These are phyloP conservation scores for Teratosphaeria pseudoeucalypti DNA, from an alignment of 2,329 filamentous ascomycete genomes.

Conservation along the genomic window DNA sequence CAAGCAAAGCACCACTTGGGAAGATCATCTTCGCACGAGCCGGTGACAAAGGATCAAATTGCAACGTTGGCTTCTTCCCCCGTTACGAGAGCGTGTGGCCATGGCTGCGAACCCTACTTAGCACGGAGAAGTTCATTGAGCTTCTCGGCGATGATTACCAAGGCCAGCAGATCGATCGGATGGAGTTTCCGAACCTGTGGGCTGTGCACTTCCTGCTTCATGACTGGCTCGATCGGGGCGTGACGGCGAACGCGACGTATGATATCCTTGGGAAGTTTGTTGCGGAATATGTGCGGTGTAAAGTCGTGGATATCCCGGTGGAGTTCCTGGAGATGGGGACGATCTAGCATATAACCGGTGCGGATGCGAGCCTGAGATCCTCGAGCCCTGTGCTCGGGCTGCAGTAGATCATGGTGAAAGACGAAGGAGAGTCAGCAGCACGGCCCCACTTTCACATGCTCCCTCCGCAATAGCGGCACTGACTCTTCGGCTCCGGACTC, in stretches of 20 bases:
- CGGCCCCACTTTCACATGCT: not conserved
- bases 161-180: constrained; percentile 24
- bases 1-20: constrained; percentile 27
- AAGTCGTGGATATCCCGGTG: constrained; percentile 2
- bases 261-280: constrained; percentile 26
- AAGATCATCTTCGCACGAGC: constrained; percentile 23
- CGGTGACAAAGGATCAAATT: constrained; percentile 25
- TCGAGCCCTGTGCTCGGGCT: no score
- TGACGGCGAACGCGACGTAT: constrained; percentile 20
- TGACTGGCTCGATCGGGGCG: constrained; percentile 24
- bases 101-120: constrained; percentile 21
- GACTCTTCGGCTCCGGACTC: not conserved
- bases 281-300: constrained; percentile 16
- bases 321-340: not conserved
- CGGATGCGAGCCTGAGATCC: no score
- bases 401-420: not conserved
- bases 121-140: constrained; percentile 15
- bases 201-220: constrained; percentile 25
- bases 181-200: constrained; percentile 20
- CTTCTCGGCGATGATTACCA: constrained; percentile 23
- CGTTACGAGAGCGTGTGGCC: constrained; percentile 22
- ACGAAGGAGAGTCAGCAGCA: not conserved
- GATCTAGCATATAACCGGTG: not conserved
- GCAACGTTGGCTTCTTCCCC: constrained; percentile 32
- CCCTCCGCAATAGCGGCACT: not conserved